A percentile compares a stretch with the other conserved stretches of the same genome.
These are phyloP conservation scores for Penicillium lagena DNA, from an alignment of 495 filamentous ascomycete species.

Conservation along the genomic window DNA sequence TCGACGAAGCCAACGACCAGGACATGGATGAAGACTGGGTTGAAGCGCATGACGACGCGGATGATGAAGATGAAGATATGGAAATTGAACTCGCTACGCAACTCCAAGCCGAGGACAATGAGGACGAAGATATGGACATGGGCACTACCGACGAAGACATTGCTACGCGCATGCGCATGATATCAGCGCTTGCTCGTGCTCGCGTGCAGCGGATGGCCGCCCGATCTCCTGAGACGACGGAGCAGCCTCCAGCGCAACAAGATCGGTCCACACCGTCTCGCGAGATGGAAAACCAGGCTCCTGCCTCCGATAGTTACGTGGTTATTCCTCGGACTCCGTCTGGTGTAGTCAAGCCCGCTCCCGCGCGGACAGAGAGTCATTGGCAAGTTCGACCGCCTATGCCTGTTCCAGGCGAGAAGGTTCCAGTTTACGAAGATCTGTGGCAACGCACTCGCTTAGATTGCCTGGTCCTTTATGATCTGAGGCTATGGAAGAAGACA, in stretches of 20 bases:
- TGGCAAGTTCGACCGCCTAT: constrained; percentile 77
- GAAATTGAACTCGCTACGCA: constrained; percentile 11
- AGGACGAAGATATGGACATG: constrained; percentile 41
- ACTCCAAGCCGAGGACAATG: constrained; percentile 26
- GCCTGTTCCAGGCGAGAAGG: constrained; percentile 45
- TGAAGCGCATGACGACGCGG: constrained; percentile 40
- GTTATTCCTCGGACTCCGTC: constrained; percentile 35
- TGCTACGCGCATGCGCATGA: constrained; percentile 60
- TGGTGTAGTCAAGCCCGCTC: constrained; percentile 24
- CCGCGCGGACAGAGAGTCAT: constrained; percentile 56
- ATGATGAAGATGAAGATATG: constrained; percentile 35
- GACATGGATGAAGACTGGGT: constrained; percentile 39
- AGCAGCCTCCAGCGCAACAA: constrained; percentile 54
- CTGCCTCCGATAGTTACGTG: constrained; percentile 17
- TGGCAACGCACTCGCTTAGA: constrained; percentile 85
- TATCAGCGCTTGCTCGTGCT: constrained; percentile 25
- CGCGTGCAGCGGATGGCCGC: constrained; percentile 4
- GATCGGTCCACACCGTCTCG: constrained; percentile 16
- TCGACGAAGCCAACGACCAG: constrained; percentile 42
- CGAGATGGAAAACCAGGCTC: constrained; percentile 15
- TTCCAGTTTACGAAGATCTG: constrained; percentile 75
- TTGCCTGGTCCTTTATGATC: constrained; percentile 93
- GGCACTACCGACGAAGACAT: constrained; percentile 54
- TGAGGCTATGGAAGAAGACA: constrained; percentile 93
- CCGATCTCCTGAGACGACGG: constrained; percentile 14